Conservation (phyloP, 1,139 yeast species). For the Saccharomyces hybrid region DNA sequence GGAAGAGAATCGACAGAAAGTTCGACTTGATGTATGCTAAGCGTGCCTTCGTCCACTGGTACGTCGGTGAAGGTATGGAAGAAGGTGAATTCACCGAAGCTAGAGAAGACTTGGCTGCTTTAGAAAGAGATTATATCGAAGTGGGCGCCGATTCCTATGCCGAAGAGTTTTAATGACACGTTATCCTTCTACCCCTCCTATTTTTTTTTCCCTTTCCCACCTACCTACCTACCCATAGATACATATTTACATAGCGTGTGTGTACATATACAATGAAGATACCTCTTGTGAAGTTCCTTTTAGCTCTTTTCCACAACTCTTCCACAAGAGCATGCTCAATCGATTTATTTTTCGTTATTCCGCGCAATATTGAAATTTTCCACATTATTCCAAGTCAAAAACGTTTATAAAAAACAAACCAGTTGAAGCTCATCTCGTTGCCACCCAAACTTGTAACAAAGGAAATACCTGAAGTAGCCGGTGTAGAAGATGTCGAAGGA, state of each 20-base stretch:
- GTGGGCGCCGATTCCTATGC: constrained; percentile 88
- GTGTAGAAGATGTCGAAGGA: neutral
- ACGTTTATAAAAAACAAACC: neutral
- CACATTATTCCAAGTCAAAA: neutral
- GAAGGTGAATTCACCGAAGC: constrained; percentile 91
- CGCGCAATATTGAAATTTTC: constrained; percentile 1
- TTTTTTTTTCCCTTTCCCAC: no score
- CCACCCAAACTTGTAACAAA: neutral
- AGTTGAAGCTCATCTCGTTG: constrained; percentile 3
- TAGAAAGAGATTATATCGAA: constrained; percentile 95
- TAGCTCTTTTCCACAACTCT: no score
- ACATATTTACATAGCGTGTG: neutral
- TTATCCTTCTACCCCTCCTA: no score
- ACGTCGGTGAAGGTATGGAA: constrained; percentile 96
- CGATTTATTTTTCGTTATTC: neutral
- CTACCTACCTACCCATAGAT: neutral
- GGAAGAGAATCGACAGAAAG: constrained; percentile 95
- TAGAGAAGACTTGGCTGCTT: constrained; percentile 91
- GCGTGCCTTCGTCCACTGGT: constrained; percentile 99
- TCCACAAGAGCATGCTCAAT: neutral
- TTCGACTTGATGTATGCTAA: constrained; percentile 97
- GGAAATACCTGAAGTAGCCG: neutral
- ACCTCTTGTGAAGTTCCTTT: neutral
- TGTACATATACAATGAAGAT: neutral
- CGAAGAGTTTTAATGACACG: constrained; percentile 42